Conservation (phyloP, 768 basidiomycete species). For the Phylloporus sp. region DNA sequence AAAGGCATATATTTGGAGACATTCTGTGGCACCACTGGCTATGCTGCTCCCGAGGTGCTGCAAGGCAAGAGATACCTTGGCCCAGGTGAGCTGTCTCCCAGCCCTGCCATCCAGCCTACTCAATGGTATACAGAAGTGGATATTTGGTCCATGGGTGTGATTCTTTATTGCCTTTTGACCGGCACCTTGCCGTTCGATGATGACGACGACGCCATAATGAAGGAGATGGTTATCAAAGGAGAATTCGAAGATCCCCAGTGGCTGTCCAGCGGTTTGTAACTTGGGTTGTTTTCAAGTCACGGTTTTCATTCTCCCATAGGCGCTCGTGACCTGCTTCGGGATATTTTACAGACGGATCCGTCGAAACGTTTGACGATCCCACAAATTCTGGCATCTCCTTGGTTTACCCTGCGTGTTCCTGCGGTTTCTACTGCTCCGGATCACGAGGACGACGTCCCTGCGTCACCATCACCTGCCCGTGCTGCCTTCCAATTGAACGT, state of each 20-base stretch:
- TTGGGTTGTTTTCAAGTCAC: neutral
- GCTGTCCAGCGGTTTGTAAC: constrained; percentile 71
- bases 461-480: constrained; percentile 31
- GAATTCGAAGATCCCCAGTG: constrained; percentile 91
- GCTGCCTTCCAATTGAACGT: constrained; percentile 29
- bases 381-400: constrained; percentile 79
- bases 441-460: constrained; percentile 18
- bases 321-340: constrained; percentile 75
- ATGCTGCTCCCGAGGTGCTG: constrained; percentile 92
- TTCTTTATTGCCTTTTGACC: constrained; percentile 83
- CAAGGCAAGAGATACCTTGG: constrained; percentile 85
- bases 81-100: constrained; percentile 52
- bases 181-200: constrained; percentile 90
- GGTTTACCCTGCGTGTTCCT: constrained; percentile 56
- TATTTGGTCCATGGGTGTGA: constrained; percentile 91
- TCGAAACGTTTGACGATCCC: constrained; percentile 71
- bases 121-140: constrained; percentile 70
- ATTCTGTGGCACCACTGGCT: constrained; percentile 91
- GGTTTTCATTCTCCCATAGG: constrained; percentile 43
- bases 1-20: constrained; percentile 77
- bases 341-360: constrained; percentile 74
- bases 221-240: constrained; percentile 73
- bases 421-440: constrained; percentile 1
- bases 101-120: constrained; percentile 1
- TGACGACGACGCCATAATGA: constrained; percentile 82